A percentile compares a stretch with the other conserved stretches of the same genome.
phyloP scores from a whole-genome alignment of 805 yeast genomes.

The Ogataea neopini region DNA sequence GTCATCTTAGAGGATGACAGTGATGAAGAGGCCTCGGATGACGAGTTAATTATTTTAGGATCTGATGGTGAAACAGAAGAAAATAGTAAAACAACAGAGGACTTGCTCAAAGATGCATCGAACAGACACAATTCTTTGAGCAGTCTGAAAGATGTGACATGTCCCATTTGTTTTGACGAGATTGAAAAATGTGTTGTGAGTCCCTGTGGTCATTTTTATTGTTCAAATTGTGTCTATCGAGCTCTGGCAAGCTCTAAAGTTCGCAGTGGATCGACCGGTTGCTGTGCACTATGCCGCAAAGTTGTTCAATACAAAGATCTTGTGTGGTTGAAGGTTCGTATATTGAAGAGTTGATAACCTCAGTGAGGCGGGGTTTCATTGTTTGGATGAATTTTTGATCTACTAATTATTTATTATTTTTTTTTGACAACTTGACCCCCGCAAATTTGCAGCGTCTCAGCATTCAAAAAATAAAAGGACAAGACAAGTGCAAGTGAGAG shows the following conservation, averaged over 20 bases:
- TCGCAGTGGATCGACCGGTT: conserved; percentile 27
- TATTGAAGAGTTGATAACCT: conserved; percentile 12
- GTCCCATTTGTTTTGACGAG: conserved; percentile 59
- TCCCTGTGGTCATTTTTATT: conserved; percentile 60
- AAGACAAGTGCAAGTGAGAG: not conserved
- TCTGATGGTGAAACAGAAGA: conserved; percentile 39
- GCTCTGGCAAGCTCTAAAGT: conserved; percentile 48
- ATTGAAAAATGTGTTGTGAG: conserved; percentile 49
- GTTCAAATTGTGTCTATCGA: conserved; percentile 52
- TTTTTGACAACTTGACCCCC: not conserved
- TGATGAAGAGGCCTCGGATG: conserved; percentile 10
- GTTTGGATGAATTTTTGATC: not conserved
- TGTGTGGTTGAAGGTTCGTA: conserved; percentile 33
- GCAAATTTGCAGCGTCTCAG: conserved; percentile 3
- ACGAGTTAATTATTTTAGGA: conserved; percentile 33
- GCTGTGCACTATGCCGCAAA: conserved; percentile 38
- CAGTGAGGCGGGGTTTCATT: not conserved
- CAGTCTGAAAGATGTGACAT: conserved; percentile 39
- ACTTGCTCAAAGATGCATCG: conserved; percentile 27
- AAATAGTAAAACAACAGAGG: conserved; percentile 37
- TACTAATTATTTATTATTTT: not conserved
- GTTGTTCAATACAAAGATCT: conserved; percentile 31
- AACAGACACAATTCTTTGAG: conserved; percentile 26
- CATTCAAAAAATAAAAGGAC: not conserved
- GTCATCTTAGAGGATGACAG: conserved; percentile 1